phyloP scores from a whole-genome alignment of 164 flowering plant genomes.

The Chimonanthus salicifolius region DNA sequence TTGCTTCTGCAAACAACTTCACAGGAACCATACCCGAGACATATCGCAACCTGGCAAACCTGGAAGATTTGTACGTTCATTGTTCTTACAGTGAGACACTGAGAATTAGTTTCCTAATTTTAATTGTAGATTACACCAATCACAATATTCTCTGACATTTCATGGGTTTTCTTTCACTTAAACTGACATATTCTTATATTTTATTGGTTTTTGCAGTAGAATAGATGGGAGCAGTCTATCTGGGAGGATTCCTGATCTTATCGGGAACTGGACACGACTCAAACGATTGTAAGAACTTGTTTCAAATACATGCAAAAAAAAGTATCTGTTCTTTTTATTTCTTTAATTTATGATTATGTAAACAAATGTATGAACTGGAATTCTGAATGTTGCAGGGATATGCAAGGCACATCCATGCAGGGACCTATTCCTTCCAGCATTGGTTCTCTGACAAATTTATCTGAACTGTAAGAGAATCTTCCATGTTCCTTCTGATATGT shows the following conservation, averaged over 20 bases:
- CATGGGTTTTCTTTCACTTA: background rate
- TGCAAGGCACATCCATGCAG: constrained; percentile 78
- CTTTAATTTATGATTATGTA: background rate
- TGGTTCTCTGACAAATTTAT: constrained; percentile 41
- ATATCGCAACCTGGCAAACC: constrained; percentile 41
- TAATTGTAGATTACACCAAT: too few species aligned
- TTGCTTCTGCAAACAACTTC: constrained; percentile 49
- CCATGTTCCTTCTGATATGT: background rate
- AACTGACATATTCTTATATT: background rate
- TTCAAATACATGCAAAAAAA: background rate
- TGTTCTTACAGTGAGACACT: background rate
- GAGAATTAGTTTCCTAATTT: too few species aligned
- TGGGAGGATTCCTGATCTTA: constrained; percentile 77
- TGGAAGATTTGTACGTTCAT: constrained; percentile 53
- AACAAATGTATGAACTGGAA: background rate
- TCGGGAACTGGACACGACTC: constrained; percentile 70
- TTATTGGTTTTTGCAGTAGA: constrained; percentile 49
- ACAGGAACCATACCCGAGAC: constrained; percentile 50
- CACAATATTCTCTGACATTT: too few species aligned
- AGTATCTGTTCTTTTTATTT: background rate
- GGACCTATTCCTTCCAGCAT: constrained; percentile 79
- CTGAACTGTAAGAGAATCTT: constrained; percentile 41
- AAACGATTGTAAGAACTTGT: constrained; percentile 46
- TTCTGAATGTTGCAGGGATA: constrained; percentile 39
- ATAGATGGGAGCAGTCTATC: constrained; percentile 63